Evolutionary conservation across 805 yeast genomes (phyloP).

Genomic region (Nakazawaea sp.): DNA sequence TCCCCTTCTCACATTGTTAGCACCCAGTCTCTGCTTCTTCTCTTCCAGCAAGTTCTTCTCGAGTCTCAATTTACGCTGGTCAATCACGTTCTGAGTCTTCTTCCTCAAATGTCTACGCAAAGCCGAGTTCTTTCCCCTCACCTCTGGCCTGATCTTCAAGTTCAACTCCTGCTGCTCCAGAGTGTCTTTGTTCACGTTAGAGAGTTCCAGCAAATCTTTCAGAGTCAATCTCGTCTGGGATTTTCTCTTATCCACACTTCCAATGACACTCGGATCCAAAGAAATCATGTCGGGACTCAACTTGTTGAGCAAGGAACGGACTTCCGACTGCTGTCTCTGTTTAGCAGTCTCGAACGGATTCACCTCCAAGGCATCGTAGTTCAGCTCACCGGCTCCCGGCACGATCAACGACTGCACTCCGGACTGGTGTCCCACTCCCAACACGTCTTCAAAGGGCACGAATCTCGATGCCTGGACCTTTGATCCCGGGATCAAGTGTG

Average conservation of each 20-base stretch:
- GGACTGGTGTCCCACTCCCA: conserved; percentile 76
- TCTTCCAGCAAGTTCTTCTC: conserved; percentile 72
- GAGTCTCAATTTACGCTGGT: conserved; percentile 72
- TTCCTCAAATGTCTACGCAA: conserved; percentile 75
- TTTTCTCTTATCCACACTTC: conserved; percentile 73
- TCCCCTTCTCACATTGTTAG: conserved; percentile 36
- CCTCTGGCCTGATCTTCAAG: conserved; percentile 57
- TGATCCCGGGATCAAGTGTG: conserved; percentile 76
- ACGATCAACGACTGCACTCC: conserved; percentile 83
- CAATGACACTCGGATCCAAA: conserved; percentile 82
- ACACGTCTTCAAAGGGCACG: conserved; percentile 95
- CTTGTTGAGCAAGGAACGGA: conserved; percentile 77
- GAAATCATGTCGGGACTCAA: conserved; percentile 89
- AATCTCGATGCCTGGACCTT: conserved; percentile 60
- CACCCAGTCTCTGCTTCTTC: conserved; percentile 58
- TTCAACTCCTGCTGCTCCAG: conserved; percentile 38
- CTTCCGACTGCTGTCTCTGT: conserved; percentile 92
- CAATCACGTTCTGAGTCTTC: conserved; percentile 78
- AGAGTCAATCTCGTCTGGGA: conserved; percentile 57
- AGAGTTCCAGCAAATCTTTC: conserved; percentile 41
- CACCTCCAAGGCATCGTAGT: conserved; percentile 86
- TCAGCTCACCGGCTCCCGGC: conserved; percentile 98
- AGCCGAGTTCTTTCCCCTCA: conserved; percentile 76
- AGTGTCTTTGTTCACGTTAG: conserved; percentile 24
- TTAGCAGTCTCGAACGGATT: conserved; percentile 90